phyloP scores from a whole-genome alignment of 75 land plant species.

The Pinus tabuliformis region DNA sequence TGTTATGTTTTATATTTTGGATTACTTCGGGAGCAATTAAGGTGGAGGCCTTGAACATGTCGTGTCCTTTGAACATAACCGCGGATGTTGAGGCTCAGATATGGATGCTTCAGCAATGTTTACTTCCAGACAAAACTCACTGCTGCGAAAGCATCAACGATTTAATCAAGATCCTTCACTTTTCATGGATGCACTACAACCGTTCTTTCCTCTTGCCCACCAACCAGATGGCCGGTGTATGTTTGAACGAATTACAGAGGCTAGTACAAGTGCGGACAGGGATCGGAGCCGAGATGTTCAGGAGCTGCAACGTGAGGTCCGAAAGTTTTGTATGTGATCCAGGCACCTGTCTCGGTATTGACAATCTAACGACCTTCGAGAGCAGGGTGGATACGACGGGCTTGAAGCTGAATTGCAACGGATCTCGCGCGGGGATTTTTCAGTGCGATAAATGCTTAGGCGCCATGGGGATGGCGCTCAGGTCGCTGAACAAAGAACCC shows the following conservation, averaged over 20 bases:
- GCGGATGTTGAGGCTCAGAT: not conserved
- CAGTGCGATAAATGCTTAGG: not conserved
- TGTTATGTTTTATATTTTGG: too few species aligned
- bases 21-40: too few species aligned
- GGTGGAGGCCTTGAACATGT: too few species aligned
- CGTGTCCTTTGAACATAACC: not conserved
- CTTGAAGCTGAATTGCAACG: not conserved
- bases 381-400: too few species aligned
- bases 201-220: not conserved
- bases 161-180: not conserved
- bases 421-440: not conserved
- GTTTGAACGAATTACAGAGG: not conserved
- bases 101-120: not conserved
- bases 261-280: not conserved
- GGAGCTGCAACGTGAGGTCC: not conserved
- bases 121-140: not conserved
- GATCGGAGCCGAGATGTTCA: not conserved
- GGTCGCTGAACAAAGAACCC: not conserved
- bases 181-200: conserved; percentile 5
- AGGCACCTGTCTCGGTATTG: not conserved
- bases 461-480: not conserved
- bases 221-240: not conserved
- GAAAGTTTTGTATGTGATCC: not conserved
- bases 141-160: conserved; percentile 3
- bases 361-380: not conserved